These are phyloP conservation scores for Trifolium repens DNA, from an alignment of 306 rosid genomes.

Conservation along the genomic window DNA sequence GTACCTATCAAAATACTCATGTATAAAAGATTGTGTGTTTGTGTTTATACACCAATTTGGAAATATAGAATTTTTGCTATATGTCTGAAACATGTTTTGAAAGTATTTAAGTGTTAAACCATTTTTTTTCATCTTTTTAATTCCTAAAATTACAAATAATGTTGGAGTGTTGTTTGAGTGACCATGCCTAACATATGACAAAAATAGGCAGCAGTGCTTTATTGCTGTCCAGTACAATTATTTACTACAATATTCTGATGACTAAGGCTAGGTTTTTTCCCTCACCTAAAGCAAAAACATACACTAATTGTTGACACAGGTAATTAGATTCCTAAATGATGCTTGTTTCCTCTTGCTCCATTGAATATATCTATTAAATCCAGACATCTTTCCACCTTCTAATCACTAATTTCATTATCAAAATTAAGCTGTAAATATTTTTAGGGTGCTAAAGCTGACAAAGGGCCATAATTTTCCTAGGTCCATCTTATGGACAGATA, in stretches of 20 bases:
- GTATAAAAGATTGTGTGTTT: background rate
- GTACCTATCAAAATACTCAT: conserved; percentile 4
- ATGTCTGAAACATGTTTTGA: conserved; percentile 7
- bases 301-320: background rate
- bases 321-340: background rate
- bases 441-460: background rate
- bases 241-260: background rate
- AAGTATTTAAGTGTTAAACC: background rate
- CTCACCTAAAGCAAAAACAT: background rate
- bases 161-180: background rate
- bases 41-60: background rate
- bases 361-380: background rate
- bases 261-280: background rate
- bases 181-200: background rate
- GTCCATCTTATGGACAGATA: background rate
- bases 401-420: conserved; percentile 6
- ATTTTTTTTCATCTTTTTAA: background rate
- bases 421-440: background rate
- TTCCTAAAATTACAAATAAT: background rate
- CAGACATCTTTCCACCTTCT: background rate
- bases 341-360: background rate
- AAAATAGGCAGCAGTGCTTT: conserved; percentile 3
- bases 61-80: background rate
- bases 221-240: background rate
- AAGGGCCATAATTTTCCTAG: background rate